Base-by-base conservation (phyloP, 805 yeast genomes). In the Maudiozyma turicensis region DNA sequence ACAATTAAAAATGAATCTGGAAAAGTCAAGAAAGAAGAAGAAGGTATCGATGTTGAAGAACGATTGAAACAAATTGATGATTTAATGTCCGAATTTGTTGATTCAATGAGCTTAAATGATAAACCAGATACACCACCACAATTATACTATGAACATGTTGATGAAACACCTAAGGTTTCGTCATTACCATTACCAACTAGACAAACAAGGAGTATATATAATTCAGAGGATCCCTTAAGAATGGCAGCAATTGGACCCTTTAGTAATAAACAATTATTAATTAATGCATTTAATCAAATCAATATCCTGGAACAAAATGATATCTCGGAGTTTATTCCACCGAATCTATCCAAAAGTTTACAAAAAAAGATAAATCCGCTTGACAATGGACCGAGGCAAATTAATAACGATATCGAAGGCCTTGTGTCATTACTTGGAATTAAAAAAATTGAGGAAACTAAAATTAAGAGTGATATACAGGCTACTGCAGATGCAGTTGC, bases 61-160 rank as follows among this genome's bases (percentile, higher is more conserved):
- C 2, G 26, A 20, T 20, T 4, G 26, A 78, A 78, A 2, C 57
- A 65, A 0, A 68, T 72, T 63, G 61, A 71, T 41, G 57, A 56
- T 0, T 43, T 63, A 8, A 77, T 79, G 82, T 72, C 67, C 13
- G 55, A 67, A 11, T 66, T 70, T 35, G 69, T 81, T 11, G 69
- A 72, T 11, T 52, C 58, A 2, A 65, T 78, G 73, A 77, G 75
- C 54, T 54, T 77, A 5, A 72, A 69, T 43, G 52, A 52, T 6
- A 40, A 57, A 3, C 57, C 53, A 8, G 50, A 50, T 8, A 14
- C 40, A 5, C 43, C 53, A 5, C 52, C 48, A 0, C 59, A 56
- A 8, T 53, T 57, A 13, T 68, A 67, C 48, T 52, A 57, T 42
- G 52, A 54, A 43, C 26, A 46, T 8, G 53, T 52, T 5, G 46